A percentile compares a stretch with the other conserved stretches of the same genome.
phyloP scores from a whole-genome alignment of 192 early-diverging fungal species.

The Podila verticillata region DNA sequence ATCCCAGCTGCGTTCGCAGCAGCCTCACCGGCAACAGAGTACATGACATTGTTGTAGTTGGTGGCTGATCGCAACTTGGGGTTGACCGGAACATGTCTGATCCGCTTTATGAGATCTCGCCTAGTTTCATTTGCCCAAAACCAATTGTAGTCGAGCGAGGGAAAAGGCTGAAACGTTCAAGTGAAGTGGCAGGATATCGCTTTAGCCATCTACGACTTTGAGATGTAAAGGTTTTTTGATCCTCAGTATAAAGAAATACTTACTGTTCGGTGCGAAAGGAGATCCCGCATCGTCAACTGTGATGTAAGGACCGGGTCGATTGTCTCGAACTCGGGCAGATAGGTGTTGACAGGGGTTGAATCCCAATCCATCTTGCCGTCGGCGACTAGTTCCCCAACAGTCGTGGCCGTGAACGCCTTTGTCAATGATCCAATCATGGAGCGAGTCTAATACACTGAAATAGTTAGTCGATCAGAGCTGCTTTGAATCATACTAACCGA shows the following conservation, averaged over 20 bases:
- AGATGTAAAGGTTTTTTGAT: too few species aligned
- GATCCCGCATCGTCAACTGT: constrained; percentile 2
- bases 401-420: constrained; percentile 15
- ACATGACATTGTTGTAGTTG: constrained; percentile 25
- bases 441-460: too few species aligned
- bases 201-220: neutral
- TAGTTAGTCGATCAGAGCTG: too few species aligned
- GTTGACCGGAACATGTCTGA: constrained; percentile 1
- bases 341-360: neutral
- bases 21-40: constrained; percentile 35
- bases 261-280: too few species aligned
- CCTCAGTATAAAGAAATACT: too few species aligned
- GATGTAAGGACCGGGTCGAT: constrained; percentile 7
- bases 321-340: constrained; percentile 8
- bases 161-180: neutral
- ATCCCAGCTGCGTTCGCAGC: constrained; percentile 16
- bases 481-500: too few species aligned
- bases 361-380: constrained; percentile 20
- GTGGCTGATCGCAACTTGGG: neutral
- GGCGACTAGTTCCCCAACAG: constrained; percentile 9
- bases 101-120: constrained; percentile 11
- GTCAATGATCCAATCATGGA: constrained; percentile 13
- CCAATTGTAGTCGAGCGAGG: neutral
- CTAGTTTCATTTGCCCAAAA: constrained; percentile 1
- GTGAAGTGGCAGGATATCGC: neutral